Conservation (phyloP, 1,139 yeast genomes). For the Arxiozyma slooffiae region DNA sequence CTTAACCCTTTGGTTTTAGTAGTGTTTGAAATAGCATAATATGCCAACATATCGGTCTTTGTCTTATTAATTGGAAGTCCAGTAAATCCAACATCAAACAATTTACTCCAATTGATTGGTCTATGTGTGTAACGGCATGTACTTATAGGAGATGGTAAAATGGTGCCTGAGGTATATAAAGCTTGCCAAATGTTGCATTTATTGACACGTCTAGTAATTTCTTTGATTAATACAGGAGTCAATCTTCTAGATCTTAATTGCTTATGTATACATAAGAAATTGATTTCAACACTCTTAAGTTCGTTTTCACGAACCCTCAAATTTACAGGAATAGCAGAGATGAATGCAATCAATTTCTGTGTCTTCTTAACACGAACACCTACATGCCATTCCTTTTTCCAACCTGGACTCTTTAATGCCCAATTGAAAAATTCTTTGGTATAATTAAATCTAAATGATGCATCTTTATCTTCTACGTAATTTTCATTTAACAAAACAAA, state of each 20-base stretch:
- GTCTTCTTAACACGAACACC: constrained; percentile 81
- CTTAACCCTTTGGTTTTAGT: constrained; percentile 57
- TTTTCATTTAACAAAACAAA: constrained; percentile 74
- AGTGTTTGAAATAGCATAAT: constrained; percentile 56
- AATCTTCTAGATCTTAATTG: constrained; percentile 85
- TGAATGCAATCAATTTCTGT: constrained; percentile 78
- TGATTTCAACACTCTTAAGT: constrained; percentile 74
- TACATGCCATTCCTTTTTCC: constrained; percentile 80
- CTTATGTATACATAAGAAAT: constrained; percentile 89
- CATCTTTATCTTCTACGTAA: constrained; percentile 90
- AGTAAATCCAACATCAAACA: constrained; percentile 82
- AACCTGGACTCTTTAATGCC: constrained; percentile 94
- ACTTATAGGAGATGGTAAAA: constrained; percentile 86
- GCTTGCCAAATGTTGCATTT: constrained; percentile 88
- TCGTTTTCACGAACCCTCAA: constrained; percentile 50
- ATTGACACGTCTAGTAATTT: constrained; percentile 88
- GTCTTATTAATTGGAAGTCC: constrained; percentile 70
- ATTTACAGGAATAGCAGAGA: constrained; percentile 77
- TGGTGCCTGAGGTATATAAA: constrained; percentile 83
- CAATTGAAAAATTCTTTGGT: constrained; percentile 75
- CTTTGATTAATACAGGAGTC: constrained; percentile 89
- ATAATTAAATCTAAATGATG: constrained; percentile 84
- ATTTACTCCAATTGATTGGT: constrained; percentile 83
- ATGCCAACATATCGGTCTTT: constrained; percentile 71
- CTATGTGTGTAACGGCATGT: constrained; percentile 89